Evolutionary conservation across 2,329 filamentous ascomycete genomes (phyloP).

Genomic region (Aphanoascus verrucosus): DNA sequence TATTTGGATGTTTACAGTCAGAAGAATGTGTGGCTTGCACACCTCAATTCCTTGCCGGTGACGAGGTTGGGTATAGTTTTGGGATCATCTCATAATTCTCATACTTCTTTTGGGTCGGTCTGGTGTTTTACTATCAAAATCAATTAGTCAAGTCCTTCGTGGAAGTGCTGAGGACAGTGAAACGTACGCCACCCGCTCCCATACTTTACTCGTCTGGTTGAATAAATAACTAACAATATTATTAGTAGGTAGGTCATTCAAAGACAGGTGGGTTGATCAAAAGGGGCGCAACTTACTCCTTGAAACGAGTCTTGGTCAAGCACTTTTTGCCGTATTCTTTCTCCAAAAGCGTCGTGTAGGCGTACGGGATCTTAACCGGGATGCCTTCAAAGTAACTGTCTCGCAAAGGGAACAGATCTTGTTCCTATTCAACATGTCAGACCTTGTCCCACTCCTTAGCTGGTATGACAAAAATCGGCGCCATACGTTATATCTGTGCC

Average conservation of each 20-base stretch:
- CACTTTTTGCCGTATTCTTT: conserved; percentile 46
- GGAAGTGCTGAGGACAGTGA: not conserved
- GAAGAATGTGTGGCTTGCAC: no score
- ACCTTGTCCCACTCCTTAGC: not conserved
- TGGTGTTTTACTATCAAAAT: not conserved
- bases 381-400: conserved; percentile 45
- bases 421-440: conserved; percentile 23
- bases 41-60: no score
- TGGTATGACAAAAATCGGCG: conserved; percentile 9
- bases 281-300: conserved; percentile 24
- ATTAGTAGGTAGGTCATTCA: conserved; percentile 3
- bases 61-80: not conserved
- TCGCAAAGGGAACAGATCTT: conserved; percentile 48
- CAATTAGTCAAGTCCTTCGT: not conserved
- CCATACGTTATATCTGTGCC: conserved; percentile 40
- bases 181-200: conserved; percentile 20
- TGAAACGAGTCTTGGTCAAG: conserved; percentile 38
- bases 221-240: conserved; percentile 24
- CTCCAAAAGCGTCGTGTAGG: conserved; percentile 44
- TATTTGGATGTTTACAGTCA: no score
- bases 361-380: conserved; percentile 46
- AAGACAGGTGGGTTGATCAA: not conserved
- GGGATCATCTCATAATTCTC: not conserved
- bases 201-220: conserved; percentile 24
- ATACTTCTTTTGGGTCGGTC: not conserved